Evolutionary conservation across 768 basidiomycete species (phyloP), one percentile per base, ranked within the genome.

Genomic region (Panaeolus cyanescens): DNA sequence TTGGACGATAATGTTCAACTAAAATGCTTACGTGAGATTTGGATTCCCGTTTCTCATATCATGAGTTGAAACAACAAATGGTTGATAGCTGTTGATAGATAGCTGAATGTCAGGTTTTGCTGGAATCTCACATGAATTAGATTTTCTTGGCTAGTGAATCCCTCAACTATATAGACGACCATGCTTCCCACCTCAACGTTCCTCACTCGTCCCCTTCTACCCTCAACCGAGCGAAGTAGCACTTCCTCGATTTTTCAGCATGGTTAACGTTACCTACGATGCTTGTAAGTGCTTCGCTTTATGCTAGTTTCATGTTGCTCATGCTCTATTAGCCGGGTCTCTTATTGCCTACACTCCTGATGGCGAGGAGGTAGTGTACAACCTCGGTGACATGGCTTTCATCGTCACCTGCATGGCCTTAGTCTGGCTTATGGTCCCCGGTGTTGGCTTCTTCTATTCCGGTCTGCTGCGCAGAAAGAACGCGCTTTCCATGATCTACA

Each of bases 381-480:
- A 82, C 67, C 64, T 76, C 25, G 83, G 83, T 20, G 82, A 84
- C 66, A 83, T 83, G 28, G 79, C 75, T 15, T 85, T 80, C 89
- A 77, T 87, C 39, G 77, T 95, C 58, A 74, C 85, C 3, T 85
- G 86, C 28, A 94, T 85, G 17, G 95, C 93, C 28, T 80, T 95
- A 62, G 93, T 94, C 33, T 94, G 83, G 82, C 79, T 93, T 64
- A 93, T 93, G 91, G 85, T 92, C 70, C 90, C 90, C 9, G 91
- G 90, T 54, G 87, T 95, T 53, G 92, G 93, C 50, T 92, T 85
- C 75, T 93, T 93, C 77, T 97, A 96, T 74, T 91, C 93, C 13
- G 96, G 93, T 64, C 84, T 99, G 32, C 83, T 97, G 32, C 79
- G 96, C 54, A 80, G 96, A 62, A 99, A 99, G 77, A 97, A 97